Base-by-base conservation (phyloP, 192 early-diverging fungal genomes). In the Coemansia umbellata region DNA sequence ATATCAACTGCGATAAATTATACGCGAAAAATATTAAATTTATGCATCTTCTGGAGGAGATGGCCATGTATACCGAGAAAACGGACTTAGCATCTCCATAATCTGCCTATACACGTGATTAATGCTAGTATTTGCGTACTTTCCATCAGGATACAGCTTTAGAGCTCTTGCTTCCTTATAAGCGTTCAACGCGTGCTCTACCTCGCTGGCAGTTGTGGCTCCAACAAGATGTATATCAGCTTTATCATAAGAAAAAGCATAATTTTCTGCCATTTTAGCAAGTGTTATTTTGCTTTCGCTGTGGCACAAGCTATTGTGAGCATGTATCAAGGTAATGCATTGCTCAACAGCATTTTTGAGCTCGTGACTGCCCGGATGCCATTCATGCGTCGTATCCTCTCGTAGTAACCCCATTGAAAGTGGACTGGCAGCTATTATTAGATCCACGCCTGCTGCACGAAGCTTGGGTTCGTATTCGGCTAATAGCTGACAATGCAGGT, bases 341-440 rank as follows among this genome's bases (percentile, higher is more conserved):
- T 81, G 47, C 15, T 66, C 45, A 49, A 78, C 83, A 8, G 82
- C 81, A 18, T 53, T 13, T 14, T 63, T 74, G 19, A 87, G 67
- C 5, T 69, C 59, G 4, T 21, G 5, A 19, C 80, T 82, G 11
- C 85, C 85, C 8, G 88, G 88, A 52, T 90, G 88, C 88, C 88
- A 90, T 5, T 78, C 73, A 1, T 82, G 84, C 3, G 81, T 76
- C 6, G 54, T 54, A 3, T 63, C 53, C 7, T 67, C 60, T 14
- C 81, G 66, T 8, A 90, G 66, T 13, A 90, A 58, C 0, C 82
- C 88, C 88, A 90, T 90, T 11, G 80, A 82, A 30, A 90, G 53
- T 0, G 88, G 88, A 14, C 82, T 85, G 9, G 86, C 88, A 27
- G 82, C 84, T 35, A 86, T 74, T 31, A 90, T 30, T 8, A 75